Conservation (phyloP, 495 filamentous ascomycete genomes). For the Apodospora peruviana region DNA sequence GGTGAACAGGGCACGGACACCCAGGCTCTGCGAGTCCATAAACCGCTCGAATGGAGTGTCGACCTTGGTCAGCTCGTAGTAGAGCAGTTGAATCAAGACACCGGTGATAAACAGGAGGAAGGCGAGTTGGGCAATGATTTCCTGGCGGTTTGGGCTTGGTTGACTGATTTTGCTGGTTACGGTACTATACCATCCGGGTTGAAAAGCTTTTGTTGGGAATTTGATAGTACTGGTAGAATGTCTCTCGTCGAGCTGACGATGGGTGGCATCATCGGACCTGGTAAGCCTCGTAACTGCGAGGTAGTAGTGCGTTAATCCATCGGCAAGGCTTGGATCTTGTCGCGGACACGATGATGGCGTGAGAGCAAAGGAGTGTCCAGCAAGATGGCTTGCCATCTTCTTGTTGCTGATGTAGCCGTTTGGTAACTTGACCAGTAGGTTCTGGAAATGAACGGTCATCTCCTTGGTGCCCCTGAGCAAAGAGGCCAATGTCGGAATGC, state of each 20-base stretch:
- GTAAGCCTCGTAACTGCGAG: neutral
- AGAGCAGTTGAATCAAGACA: neutral
- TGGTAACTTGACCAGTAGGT: neutral
- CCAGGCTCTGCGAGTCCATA: constrained; percentile 5
- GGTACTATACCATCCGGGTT: no score
- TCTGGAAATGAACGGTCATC: neutral
- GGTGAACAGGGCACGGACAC: constrained; percentile 1
- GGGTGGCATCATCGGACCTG: neutral
- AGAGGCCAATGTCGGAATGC: neutral
- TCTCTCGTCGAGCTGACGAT: neutral
- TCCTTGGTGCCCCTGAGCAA: neutral
- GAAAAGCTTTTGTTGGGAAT: neutral
- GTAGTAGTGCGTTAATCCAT: no score
- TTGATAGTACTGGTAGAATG: neutral
- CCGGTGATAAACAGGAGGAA: neutral
- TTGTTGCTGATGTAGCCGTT: neutral
- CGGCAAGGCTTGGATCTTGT: neutral
- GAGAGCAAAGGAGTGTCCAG: neutral
- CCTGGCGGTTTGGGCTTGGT: neutral
- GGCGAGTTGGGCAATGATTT: neutral
- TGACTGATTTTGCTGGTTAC: no score
- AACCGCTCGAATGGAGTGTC: constrained; percentile 1
- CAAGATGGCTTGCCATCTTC: neutral
- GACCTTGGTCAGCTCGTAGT: constrained; percentile 1
- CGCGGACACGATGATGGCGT: neutral